A percentile compares a stretch with the other conserved stretches of the same genome.
These are phyloP conservation scores for Nephromyces sp. DNA, from an alignment of 169 alveolate species.

Conservation along the genomic window DNA sequence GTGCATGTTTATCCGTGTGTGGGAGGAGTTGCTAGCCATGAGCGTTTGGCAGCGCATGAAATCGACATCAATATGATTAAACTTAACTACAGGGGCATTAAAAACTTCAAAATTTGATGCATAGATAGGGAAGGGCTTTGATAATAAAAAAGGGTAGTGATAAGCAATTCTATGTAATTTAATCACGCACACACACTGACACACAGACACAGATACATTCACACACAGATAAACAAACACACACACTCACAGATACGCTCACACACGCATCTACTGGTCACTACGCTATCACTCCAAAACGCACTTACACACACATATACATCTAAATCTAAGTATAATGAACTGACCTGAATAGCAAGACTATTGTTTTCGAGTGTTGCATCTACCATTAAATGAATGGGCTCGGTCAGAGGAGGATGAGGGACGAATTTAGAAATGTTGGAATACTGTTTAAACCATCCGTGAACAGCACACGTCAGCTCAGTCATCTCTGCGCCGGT, in stretches of 20 bases:
- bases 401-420: constrained; percentile 73
- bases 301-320: not conserved
- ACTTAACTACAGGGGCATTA: no score
- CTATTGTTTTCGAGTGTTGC: constrained; percentile 72
- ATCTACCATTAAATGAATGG: constrained; percentile 77
- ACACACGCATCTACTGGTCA: not conserved
- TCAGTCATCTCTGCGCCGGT: constrained; percentile 78
- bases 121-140: no score
- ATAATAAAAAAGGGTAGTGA: no score
- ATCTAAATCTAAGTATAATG: not conserved
- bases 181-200: not conserved
- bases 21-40: no score
- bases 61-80: no score
- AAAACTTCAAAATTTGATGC: no score
- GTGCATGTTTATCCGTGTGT: no score
- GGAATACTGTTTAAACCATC: constrained; percentile 77
- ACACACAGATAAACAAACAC: not conserved
- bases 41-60: no score
- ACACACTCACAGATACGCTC: not conserved
- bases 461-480: constrained; percentile 81
- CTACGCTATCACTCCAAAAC: not conserved
- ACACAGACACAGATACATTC: not conserved
- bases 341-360: constrained; percentile 59
- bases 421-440: constrained; percentile 73
- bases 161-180: not conserved